Base-by-base conservation (phyloP, 768 basidiomycete species). In the Collybiopsis confluens region DNA sequence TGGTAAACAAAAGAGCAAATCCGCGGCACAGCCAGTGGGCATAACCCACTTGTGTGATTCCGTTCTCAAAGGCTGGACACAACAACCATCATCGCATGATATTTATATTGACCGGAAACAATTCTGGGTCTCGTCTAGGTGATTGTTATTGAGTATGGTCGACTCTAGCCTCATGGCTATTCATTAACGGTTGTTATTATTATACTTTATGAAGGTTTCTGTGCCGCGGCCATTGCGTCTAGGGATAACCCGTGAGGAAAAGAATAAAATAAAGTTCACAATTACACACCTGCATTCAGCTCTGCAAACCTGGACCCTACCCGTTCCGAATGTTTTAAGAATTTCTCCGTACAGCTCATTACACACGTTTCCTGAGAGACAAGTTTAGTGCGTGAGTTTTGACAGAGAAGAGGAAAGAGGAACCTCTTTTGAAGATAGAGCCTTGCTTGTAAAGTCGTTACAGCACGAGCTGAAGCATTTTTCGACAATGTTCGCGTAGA, bases 381-480 rank as follows among this genome's bases (percentile, higher is more conserved):
- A 52, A 45, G 49, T 26, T 42, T 21, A 21, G 33, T 36, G 51
- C 49, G 44, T 48, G 47, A 42, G 55, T 15, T 16, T 50, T 51
- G 3, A 28, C 38, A 47, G 11, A 28, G 28, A 41, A 41, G 50
- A 35, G 24, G 16, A 30, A n/a, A 28, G 13, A 50, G 21, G 28
- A 53, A 90, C 95, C 86, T 98, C 96, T 78, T 97, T 97, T 27
- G 86, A 85, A 10, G 88, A 90, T 54, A 99, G 74, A 0, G 93
- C 85, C 72, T 93, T 97, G 77, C 88, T 90, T 23, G 95, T 98
- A 64, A 99, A 98, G 68, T 99, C 96, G 67, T 95, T 95, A 64
- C 88, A 88, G 68, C 96, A 99, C 13, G 90, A 78, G 62, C 78
- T 92, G 80, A 99, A 99, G 70, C 96, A 99, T 61, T 91, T 86